Evolutionary conservation across 257 asterid genomes (phyloP), one percentile per base, ranked within the genome.

Genomic region (Ilex asprella): DNA sequence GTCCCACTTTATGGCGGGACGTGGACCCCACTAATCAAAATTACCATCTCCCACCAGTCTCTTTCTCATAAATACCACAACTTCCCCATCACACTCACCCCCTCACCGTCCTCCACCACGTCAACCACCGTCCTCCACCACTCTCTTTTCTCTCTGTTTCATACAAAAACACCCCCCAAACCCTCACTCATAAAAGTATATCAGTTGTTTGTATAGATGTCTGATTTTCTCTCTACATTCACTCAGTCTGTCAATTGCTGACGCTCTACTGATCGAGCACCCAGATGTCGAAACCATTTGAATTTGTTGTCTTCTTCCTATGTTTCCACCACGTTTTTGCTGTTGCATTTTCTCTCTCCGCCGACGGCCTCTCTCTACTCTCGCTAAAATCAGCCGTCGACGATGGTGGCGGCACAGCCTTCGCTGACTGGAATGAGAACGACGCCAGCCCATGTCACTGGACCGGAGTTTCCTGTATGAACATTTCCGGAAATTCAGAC

Each of bases 381-480:
- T 84, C 98, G 7, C 68, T 91, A 1, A 87, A 91, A 60, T 87
- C 91, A 39, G 89, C 98, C 69, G 77, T 81, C 62, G 96, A 83
- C 65, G 73, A 60, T 64, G 76, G 70, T 31, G 75, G 58, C 75
- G 73, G 67, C 66, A 58, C 79, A 32, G 82, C 81, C 29, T 75
- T 92, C 39, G 15, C 84, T 27, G 87, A 85, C 76, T 92, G 99
- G 99, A 72, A 85, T 63, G 96, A 85, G 75, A 59, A 78, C 63
- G 97, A 87, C 7, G 67, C 70, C 46, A 79, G 84, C 59, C 99
- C 99, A 12, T 92, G 99, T 64, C 83, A 55, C 35, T 89, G 99
- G 99, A 67, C 86, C 3, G 99, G 99, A 41, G 63, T 92, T 59
- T 89, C 97, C 11, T 89, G 99, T 62, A 72, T 76, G 84, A 89